Conservation (phyloP, 768 basidiomycete genomes). For the Mycena floridula region DNA sequence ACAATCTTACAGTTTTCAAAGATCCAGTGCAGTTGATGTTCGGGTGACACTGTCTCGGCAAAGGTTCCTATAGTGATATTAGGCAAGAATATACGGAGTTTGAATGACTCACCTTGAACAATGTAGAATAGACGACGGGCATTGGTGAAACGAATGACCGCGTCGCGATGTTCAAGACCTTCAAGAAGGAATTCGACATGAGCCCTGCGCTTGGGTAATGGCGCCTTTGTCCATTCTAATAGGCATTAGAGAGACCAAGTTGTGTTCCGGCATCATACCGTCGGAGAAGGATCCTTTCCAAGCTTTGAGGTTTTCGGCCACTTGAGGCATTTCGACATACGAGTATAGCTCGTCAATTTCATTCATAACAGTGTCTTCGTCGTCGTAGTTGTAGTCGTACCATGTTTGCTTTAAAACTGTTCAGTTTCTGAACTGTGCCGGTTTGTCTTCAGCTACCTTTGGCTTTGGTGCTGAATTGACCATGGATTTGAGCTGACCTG, state of each 20-base stretch:
- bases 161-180: slow-evolving; percentile 80
- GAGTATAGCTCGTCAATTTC: slow-evolving; percentile 98
- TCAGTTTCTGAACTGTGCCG: neutral
- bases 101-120: slow-evolving; percentile 72
- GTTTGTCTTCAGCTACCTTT: slow-evolving; percentile 45
- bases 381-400: slow-evolving; percentile 92
- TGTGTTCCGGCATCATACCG: slow-evolving; percentile 54
- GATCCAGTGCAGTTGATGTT: slow-evolving; percentile 94
- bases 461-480: slow-evolving; percentile 66
- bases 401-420: slow-evolving; percentile 67
- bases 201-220: slow-evolving; percentile 53
- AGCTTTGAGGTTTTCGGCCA: slow-evolving; percentile 79
- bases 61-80: slow-evolving; percentile 63
- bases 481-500: slow-evolving; percentile 75
- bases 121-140: slow-evolving; percentile 87
- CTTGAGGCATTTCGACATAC: slow-evolving; percentile 91
- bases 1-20: slow-evolving; percentile 90
- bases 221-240: slow-evolving; percentile 72
- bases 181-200: slow-evolving; percentile 81
- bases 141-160: slow-evolving; percentile 80
- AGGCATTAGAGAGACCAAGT: slow-evolving; percentile 7
- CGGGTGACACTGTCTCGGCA: slow-evolving; percentile 84
- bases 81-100: too few species aligned
- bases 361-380: slow-evolving; percentile 92
- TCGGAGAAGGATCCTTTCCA: slow-evolving; percentile 81